Base-by-base conservation (phyloP, 768 basidiomycete species). In the Serendipita sp. region DNA sequence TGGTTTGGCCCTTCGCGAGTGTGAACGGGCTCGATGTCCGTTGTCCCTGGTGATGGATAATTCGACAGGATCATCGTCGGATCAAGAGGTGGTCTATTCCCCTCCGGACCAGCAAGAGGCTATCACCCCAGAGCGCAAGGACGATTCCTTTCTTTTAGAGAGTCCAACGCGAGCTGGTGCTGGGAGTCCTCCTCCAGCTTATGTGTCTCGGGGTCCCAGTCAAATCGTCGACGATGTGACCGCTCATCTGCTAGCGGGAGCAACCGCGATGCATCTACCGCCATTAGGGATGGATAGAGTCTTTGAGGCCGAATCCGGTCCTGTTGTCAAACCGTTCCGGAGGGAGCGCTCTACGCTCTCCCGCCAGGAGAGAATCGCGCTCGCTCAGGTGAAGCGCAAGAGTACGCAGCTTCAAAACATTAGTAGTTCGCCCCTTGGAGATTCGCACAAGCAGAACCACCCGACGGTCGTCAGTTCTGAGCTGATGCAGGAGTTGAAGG, bases 401-500 rank as follows among this genome's bases (percentile, higher is more conserved):
- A 77, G 72, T 44, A 70, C 74, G 68, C 38, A 42, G 7, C 24
- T 38, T 14, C 34, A 38, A 38, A 26, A 33, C 28, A 62, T 43
- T 43, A 48, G 28, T 43, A 62, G 41, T 20, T 53, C 22, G 34
- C 7, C 14, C 34, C 34, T 38, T 14, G 34, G 42, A 42, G 30
- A 72, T 71, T 7, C 48, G 69, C 26, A 69, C 70, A 3, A 62
- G 73, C 24, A 71, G 71, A 41, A 62, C 73, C 34, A 58, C 63
- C 61, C 42, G 16, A 53, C 67, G 48, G 65, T 68, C 64, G 64
- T 85, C 4, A 81, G 82, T 3, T 84, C 82, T 1, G 88, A 90
- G 65, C 87, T 90, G 38, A 86, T 90, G 3, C 82, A 88, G 70
- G 88, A 90, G 71, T 74, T 90, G 65, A 88, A 86, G 71, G 88